phyloP scores from a whole-genome alignment of 768 basidiomycete genomes.

The Wakefieldia striispora region DNA sequence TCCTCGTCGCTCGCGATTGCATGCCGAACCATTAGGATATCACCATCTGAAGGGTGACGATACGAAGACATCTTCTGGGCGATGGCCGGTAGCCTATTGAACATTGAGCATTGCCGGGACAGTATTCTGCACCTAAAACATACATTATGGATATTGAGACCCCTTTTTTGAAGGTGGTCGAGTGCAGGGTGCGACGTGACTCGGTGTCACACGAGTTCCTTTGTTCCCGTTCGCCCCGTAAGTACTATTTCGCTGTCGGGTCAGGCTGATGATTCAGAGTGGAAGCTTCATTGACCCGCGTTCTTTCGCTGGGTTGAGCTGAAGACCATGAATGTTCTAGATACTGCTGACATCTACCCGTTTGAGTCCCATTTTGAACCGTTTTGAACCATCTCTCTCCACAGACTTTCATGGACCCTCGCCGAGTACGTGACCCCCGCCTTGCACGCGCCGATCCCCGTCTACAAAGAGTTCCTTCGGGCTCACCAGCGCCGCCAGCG shows the following conservation, averaged over 20 bases:
- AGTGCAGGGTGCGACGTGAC: constrained; percentile 11
- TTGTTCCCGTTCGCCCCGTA: constrained; percentile 10
- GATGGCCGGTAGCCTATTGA: constrained; percentile 8
- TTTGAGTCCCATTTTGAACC: constrained; percentile 16
- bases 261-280: constrained; percentile 84
- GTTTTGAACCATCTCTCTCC: constrained; percentile 12
- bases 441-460: constrained; percentile 70
- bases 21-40: constrained; percentile 13
- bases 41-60: constrained; percentile 19
- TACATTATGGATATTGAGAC: constrained; percentile 4
- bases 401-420: constrained; percentile 62
- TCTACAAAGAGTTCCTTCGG: constrained; percentile 47
- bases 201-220: constrained; percentile 8
- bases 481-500: constrained; percentile 33
- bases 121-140: neutral
- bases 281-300: constrained; percentile 79
- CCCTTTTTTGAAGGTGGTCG: neutral
- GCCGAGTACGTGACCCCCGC: constrained; percentile 78
- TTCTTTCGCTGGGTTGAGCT: constrained; percentile 55
- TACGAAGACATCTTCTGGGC: constrained; percentile 16
- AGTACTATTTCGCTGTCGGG: constrained; percentile 11
- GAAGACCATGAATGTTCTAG: constrained; percentile 84
- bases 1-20: constrained; percentile 38
- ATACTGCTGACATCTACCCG: constrained; percentile 80
- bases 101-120: constrained; percentile 1